Evolutionary conservation across 345 rosid genomes (phyloP).

Genomic region (Populus nigra): DNA sequence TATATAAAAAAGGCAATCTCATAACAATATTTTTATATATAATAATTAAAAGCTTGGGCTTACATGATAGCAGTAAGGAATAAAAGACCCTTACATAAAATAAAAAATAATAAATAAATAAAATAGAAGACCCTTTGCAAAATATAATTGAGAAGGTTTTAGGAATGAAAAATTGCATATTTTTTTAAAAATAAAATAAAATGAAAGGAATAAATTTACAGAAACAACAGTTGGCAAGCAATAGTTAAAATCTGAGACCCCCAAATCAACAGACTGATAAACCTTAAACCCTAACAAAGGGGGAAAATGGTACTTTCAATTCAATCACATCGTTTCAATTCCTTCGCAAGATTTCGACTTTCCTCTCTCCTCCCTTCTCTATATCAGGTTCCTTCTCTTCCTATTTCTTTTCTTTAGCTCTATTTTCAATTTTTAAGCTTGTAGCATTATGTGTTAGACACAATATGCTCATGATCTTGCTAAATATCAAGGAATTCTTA

Average conservation of each 20-base stretch:
- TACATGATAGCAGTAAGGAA: too few relatives aligned
- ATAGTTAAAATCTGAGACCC: neutral
- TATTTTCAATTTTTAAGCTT: neutral
- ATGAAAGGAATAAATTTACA: too few relatives aligned
- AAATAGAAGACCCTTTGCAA: too few relatives aligned
- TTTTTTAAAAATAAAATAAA: too few relatives aligned
- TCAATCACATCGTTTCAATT: slow-evolving; percentile 9
- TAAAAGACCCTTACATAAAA: too few relatives aligned
- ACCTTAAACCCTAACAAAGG: neutral
- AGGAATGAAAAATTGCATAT: too few relatives aligned
- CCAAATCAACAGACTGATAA: neutral
- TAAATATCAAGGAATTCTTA: neutral
- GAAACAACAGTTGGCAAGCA: neutral
- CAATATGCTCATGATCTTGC: neutral
- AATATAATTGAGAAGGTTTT: too few relatives aligned
- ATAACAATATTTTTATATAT: too few relatives aligned
- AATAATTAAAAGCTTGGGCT: too few relatives aligned
- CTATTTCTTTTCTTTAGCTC: neutral
- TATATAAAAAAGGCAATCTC: too few relatives aligned
- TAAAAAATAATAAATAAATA: too few relatives aligned
- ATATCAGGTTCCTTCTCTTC: neutral
- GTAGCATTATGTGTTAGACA: neutral
- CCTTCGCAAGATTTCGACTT: slow-evolving; percentile 9
- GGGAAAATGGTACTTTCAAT: neutral
- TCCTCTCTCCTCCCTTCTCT: neutral